Conservation (phyloP, 176 grass and related monocot genomes). For the Cymbopogon citratus region DNA sequence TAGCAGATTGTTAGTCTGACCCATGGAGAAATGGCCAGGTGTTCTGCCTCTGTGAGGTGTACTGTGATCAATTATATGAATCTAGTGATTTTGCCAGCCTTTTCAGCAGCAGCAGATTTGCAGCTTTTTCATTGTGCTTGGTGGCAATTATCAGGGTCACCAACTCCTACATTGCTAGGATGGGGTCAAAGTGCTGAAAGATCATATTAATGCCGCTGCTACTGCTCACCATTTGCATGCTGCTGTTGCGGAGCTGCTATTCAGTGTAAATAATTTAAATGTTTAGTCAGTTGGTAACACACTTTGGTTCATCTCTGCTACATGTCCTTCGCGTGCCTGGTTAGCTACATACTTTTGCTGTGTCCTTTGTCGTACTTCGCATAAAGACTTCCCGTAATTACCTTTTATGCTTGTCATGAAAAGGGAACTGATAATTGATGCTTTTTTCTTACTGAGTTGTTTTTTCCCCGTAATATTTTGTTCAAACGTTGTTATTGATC, state of each 20-base stretch:
- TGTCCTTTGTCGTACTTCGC: constrained; percentile 13
- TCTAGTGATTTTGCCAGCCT: constrained; percentile 44
- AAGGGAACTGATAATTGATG: constrained; percentile 13
- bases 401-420: constrained; percentile 27
- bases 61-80: constrained; percentile 68
- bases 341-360: constrained; percentile 21
- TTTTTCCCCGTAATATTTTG: constrained; percentile 23
- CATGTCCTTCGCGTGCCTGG: constrained; percentile 9
- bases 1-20: constrained; percentile 20
- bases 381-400: constrained; percentile 21
- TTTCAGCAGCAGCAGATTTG: constrained; percentile 42
- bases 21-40: constrained; percentile 18
- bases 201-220: constrained; percentile 31
- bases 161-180: constrained; percentile 51
- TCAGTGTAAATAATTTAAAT: constrained; percentile 25
- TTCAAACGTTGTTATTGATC: constrained; percentile 16
- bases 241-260: constrained; percentile 31
- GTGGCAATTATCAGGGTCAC: constrained; percentile 55
- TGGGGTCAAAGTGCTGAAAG: constrained; percentile 40
- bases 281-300: background rate
- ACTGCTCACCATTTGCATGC: constrained; percentile 21
- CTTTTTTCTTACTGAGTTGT: constrained; percentile 28
- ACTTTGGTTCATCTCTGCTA: constrained; percentile 22
- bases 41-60: constrained; percentile 30
- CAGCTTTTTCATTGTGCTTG: constrained; percentile 46